These are phyloP conservation scores for Skeletonema costatum DNA, from an alignment of 108 stramenopile genomes.

Conservation along the genomic window DNA sequence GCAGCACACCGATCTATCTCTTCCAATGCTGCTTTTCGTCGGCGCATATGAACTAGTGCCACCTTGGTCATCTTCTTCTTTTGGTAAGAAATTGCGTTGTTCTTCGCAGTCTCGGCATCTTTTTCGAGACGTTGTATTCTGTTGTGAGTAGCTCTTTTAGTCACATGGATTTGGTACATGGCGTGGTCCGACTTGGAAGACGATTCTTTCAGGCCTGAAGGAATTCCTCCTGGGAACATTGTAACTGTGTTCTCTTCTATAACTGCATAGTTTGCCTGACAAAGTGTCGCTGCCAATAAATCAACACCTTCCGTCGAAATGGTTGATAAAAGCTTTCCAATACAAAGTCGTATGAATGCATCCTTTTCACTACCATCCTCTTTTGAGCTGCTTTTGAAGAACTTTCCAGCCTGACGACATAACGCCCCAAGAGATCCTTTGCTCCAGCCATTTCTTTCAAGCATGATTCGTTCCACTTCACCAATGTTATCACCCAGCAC, in stretches of 20 bases:
- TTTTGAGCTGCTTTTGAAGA: not conserved
- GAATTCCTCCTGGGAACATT: constrained; percentile 28
- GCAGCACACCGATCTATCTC: constrained; percentile 38
- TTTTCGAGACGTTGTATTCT: constrained; percentile 27
- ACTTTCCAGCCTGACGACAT: constrained; percentile 14
- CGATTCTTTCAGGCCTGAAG: constrained; percentile 4
- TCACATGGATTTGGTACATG: constrained; percentile 33
- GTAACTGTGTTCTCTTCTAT: constrained; percentile 27
- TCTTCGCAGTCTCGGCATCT: constrained; percentile 22
- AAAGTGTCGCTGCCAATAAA: constrained; percentile 24
- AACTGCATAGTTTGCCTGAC: constrained; percentile 21
- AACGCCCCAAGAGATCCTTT: constrained; percentile 18
- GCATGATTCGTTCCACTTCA: constrained; percentile 12
- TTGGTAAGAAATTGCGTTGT: constrained; percentile 20
- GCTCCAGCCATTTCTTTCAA: constrained; percentile 18
- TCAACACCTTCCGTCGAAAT: constrained; percentile 27
- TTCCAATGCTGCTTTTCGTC: constrained; percentile 31
- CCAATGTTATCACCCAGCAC: not conserved
- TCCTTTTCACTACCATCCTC: not conserved
- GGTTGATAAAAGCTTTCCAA: constrained; percentile 9
- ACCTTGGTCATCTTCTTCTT: constrained; percentile 7
- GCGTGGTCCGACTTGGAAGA: constrained; percentile 21
- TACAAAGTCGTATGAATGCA: not conserved
- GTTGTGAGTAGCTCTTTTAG: constrained; percentile 20
- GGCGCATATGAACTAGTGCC: constrained; percentile 32